phyloP scores from a whole-genome alignment of 805 yeast species.

The Phaffomyces thermotolerans region DNA sequence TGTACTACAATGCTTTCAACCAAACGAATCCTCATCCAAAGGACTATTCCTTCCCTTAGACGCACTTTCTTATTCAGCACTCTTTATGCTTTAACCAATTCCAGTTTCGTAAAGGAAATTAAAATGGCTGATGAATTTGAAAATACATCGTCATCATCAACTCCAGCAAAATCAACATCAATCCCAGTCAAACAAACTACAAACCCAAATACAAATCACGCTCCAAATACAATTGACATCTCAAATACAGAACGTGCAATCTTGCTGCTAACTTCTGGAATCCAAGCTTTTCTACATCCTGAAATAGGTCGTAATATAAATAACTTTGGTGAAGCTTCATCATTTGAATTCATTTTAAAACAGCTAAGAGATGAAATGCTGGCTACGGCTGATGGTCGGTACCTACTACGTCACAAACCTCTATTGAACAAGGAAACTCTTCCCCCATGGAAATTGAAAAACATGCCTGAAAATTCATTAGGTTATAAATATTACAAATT shows the following conservation, averaged over 20 bases:
- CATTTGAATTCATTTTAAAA: conserved; percentile 58
- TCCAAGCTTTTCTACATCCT: conserved; percentile 73
- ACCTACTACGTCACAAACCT: conserved; percentile 72
- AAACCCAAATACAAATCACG: conserved; percentile 25
- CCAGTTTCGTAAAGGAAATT: conserved; percentile 34
- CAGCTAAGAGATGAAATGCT: conserved; percentile 69
- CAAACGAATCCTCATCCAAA: neutral
- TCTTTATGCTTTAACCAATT: conserved; percentile 16
- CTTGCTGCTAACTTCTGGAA: conserved; percentile 64
- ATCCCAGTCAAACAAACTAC: conserved; percentile 12
- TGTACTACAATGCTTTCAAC: neutral
- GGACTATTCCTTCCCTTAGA: conserved; percentile 15
- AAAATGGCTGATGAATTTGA: conserved; percentile 56
- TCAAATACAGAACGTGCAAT: conserved; percentile 52
- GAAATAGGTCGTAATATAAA: conserved; percentile 70
- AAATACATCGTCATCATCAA: conserved; percentile 1
- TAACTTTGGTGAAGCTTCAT: conserved; percentile 87
- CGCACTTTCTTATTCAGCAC: conserved; percentile 13
- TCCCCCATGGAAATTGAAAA: conserved; percentile 50
- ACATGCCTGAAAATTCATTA: conserved; percentile 59
- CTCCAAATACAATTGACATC: conserved; percentile 74
- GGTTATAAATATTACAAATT: conserved; percentile 81
- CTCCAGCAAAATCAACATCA: neutral
- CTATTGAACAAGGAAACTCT: conserved; percentile 70
- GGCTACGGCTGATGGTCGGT: conserved; percentile 65